A percentile compares a stretch with the other conserved stretches of the same genome.
Evolutionary conservation across 371 early-diverging fungal genomes (phyloP).

Genomic region (Choanephora cucurbitarum): DNA sequence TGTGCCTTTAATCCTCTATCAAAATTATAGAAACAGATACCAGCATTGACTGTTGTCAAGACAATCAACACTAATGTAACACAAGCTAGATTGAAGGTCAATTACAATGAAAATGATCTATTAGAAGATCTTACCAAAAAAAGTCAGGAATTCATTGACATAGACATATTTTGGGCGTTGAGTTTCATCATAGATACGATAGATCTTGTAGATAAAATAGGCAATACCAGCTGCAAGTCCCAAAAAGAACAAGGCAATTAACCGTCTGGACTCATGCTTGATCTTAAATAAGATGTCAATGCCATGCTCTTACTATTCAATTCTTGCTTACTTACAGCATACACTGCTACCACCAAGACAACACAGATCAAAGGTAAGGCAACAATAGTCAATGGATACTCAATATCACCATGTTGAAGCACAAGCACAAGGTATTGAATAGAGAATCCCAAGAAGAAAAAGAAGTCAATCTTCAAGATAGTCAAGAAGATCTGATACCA

Average conservation of each 20-base stretch:
- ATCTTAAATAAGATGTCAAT: slow-evolving; percentile 33
- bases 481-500: slow-evolving; percentile 83
- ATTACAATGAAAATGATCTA: neutral
- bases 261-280: slow-evolving; percentile 41
- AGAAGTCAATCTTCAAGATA: slow-evolving; percentile 83
- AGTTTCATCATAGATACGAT: slow-evolving; percentile 72
- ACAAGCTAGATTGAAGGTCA: slow-evolving; percentile 43
- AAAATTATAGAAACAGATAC: slow-evolving; percentile 78
- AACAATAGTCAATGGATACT: slow-evolving; percentile 83
- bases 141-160: slow-evolving; percentile 79
- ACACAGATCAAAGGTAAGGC: slow-evolving; percentile 77
- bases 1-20: slow-evolving; percentile 76
- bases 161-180: slow-evolving; percentile 62
- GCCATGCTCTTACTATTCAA: neutral
- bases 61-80: slow-evolving; percentile 69
- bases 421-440: slow-evolving; percentile 86
- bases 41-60: slow-evolving; percentile 68
- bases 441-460: slow-evolving; percentile 85
- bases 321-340: slow-evolving; percentile 70
- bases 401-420: slow-evolving; percentile 63
- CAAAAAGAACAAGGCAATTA: slow-evolving; percentile 70
- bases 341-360: slow-evolving; percentile 75
- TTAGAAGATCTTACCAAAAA: slow-evolving; percentile 67
- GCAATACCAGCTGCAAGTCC: slow-evolving; percentile 70
- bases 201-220: slow-evolving; percentile 87